Evolutionary conservation across 2,329 filamentous ascomycete species (phyloP).

Genomic region (Cladobotryum mycophilum): DNA sequence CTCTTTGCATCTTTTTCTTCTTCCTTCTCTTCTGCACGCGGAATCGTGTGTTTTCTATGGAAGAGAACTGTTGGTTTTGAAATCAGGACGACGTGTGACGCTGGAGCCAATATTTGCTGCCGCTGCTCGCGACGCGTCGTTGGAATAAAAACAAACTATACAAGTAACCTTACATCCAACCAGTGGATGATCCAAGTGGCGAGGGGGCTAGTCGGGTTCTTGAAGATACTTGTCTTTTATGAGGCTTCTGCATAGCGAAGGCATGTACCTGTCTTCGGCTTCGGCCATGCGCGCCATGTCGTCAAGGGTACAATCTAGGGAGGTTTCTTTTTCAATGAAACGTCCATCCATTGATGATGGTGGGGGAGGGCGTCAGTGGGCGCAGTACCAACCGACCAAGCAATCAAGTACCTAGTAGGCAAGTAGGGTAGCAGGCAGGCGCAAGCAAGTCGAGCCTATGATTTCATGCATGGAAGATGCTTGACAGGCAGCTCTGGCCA

Average conservation of each 20-base stretch:
- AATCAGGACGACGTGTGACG: too few species aligned
- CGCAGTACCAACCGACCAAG: too few species aligned
- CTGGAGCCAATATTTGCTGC: too few species aligned
- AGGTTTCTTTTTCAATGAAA: constrained; percentile 2
- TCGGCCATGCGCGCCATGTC: not conserved
- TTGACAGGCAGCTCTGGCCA: constrained; percentile 3
- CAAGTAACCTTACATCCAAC: constrained; percentile 4
- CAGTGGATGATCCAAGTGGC: not conserved
- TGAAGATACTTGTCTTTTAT: not conserved
- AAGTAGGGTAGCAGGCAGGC: too few species aligned
- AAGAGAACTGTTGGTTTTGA: not conserved
- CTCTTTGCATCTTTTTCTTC: not conserved
- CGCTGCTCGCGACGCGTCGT: not conserved
- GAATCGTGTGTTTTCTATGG: not conserved
- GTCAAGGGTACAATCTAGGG: not conserved
- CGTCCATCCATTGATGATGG: not conserved
- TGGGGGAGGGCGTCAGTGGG: constrained; percentile 6
- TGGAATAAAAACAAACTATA: constrained; percentile 1
- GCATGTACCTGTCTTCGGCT: not conserved
- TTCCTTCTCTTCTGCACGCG: not conserved
- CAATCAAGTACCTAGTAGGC: too few species aligned
- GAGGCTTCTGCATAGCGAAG: not conserved
- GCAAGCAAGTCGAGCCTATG: too few species aligned
- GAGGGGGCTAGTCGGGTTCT: not conserved
- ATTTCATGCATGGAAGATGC: not conserved